phyloP scores from a whole-genome alignment of 2,329 filamentous ascomycete genomes.

The Botryotinia narcissicola region DNA sequence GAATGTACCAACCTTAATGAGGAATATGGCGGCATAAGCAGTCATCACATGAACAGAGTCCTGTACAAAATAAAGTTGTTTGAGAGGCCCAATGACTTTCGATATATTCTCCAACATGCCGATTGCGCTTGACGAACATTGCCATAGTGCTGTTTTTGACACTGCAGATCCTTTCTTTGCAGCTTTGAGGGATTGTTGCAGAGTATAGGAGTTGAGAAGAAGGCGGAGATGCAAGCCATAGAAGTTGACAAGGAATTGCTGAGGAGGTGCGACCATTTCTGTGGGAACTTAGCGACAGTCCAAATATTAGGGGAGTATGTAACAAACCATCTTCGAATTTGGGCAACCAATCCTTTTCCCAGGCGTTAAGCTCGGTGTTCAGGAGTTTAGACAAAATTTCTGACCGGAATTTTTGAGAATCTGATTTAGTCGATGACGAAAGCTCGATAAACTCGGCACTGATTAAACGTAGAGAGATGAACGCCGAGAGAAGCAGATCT shows the following conservation, averaged over 20 bases:
- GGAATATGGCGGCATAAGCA: conserved; percentile 43
- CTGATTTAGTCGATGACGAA: conserved; percentile 13
- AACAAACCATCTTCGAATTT: conserved; percentile 26
- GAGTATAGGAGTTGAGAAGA: conserved; percentile 40
- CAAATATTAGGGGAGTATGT: not conserved
- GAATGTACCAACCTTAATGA: conserved; percentile 40
- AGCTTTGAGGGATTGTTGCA: conserved; percentile 39
- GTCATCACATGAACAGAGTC: conserved; percentile 46
- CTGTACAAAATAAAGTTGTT: conserved; percentile 42
- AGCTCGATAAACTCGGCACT: conserved; percentile 40
- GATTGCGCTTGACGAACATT: conserved; percentile 42
- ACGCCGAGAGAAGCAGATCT: conserved; percentile 41
- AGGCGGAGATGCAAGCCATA: conserved; percentile 43
- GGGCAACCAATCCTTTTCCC: conserved; percentile 27
- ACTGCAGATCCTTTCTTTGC: conserved; percentile 30
- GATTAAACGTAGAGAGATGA: conserved; percentile 41
- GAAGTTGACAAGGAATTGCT: conserved; percentile 42
- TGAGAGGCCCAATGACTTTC: conserved; percentile 30
- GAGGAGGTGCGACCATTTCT: conserved; percentile 32
- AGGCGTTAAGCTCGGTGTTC: conserved; percentile 25
- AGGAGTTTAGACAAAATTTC: conserved; percentile 25
- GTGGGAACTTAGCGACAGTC: not conserved
- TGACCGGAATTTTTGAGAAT: not conserved
- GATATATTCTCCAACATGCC: conserved; percentile 64
- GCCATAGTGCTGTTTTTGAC: conserved; percentile 38